These are phyloP conservation scores for Cyclostephanos invisitatus DNA, from an alignment of 108 stramenopile genomes.

Conservation along the genomic window DNA sequence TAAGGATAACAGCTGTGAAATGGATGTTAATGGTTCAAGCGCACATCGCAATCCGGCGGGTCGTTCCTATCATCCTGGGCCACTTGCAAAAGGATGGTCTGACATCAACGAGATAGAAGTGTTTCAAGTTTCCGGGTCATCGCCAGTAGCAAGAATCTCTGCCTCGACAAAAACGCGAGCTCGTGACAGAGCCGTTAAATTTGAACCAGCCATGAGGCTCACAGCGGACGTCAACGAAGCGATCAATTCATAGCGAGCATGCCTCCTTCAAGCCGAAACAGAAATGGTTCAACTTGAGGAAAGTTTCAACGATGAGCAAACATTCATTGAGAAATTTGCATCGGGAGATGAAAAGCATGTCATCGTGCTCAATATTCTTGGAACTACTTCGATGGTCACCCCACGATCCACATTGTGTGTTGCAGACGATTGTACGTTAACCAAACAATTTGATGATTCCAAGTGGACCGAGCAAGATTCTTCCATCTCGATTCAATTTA, in stretches of 20 bases:
- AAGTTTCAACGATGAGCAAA: conserved; percentile 31
- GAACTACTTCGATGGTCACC: conserved; percentile 39
- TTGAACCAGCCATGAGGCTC: not conserved
- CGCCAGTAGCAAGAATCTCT: not conserved
- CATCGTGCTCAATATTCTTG: conserved; percentile 39
- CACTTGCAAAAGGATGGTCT: not conserved
- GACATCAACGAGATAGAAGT: too few species aligned
- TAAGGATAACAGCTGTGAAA: conserved; percentile 8
- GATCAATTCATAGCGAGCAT: conserved; percentile 18
- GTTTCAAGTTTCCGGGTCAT: conserved; percentile 14
- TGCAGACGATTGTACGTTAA: conserved; percentile 28
- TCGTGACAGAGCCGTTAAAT: too few species aligned
- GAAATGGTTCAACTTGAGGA: conserved; percentile 21
- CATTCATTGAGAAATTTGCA: conserved; percentile 25
- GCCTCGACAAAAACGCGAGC: not conserved
- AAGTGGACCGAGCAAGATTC: conserved; percentile 16
- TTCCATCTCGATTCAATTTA: conserved; percentile 37
- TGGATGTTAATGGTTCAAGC: conserved; percentile 16
- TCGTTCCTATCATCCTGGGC: conserved; percentile 3
- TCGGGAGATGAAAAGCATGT: conserved; percentile 12
- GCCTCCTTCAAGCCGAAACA: conserved; percentile 14
- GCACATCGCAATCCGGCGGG: conserved; percentile 1
- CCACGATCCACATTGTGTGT: conserved; percentile 27
- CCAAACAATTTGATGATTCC: conserved; percentile 18
- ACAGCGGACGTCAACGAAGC: conserved; percentile 29